These are phyloP conservation scores for Ceratocystis colombiana DNA, from an alignment of 2,329 filamentous ascomycete species.

Conservation along the genomic window DNA sequence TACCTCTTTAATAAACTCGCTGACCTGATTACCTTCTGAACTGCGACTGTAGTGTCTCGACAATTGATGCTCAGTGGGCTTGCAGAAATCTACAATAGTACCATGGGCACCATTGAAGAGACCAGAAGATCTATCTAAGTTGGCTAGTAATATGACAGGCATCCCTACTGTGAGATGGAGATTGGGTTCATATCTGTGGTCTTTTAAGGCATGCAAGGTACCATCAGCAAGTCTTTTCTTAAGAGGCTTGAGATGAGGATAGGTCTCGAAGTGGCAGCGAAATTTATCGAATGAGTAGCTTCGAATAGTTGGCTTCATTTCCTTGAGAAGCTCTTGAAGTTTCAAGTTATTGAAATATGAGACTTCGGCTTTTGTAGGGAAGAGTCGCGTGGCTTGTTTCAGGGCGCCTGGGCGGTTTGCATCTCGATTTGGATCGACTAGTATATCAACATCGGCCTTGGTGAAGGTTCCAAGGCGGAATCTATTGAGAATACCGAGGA, in stretches of 20 bases:
- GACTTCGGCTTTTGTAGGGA: background rate
- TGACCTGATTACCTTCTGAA: background rate
- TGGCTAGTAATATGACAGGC: background rate
- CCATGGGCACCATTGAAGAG: slow-evolving; percentile 8
- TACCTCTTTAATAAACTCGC: background rate
- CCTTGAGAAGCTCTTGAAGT: background rate
- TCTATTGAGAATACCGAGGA: background rate
- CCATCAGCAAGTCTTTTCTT: background rate
- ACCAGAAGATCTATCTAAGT: background rate
- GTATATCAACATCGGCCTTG: background rate
- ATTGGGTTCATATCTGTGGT: background rate
- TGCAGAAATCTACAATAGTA: background rate
- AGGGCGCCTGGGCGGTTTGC: background rate
- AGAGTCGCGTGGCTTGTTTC: background rate
- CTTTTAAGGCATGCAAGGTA: background rate
- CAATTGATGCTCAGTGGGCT: no score
- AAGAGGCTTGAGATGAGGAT: background rate
- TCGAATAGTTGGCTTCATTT: background rate
- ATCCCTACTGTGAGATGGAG: background rate
- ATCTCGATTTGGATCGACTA: background rate
- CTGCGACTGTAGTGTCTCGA: no score
- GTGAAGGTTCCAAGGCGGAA: background rate
- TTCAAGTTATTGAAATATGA: background rate
- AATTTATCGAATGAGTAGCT: background rate
- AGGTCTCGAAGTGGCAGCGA: background rate